Evolutionary conservation across 1,284 basidiomycete species (phyloP).

Genomic region (Amylostereum areolatum): DNA sequence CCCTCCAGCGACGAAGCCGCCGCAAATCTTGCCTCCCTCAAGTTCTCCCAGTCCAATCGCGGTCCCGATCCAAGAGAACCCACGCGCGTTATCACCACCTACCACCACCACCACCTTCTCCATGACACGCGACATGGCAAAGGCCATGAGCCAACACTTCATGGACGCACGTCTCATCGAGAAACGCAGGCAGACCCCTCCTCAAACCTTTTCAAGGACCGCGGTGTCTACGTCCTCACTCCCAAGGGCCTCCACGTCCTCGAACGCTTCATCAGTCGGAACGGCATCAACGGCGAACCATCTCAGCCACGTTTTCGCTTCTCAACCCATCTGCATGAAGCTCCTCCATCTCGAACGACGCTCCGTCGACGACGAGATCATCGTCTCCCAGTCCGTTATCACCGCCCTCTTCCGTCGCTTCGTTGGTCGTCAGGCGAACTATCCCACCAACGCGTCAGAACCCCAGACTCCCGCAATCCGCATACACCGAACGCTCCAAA

Average conservation of each 20-base stretch:
- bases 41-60: slow-evolving; percentile 98
- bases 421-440: slow-evolving; percentile 82
- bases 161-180: slow-evolving; percentile 98
- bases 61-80: slow-evolving; percentile 97
- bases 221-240: slow-evolving; percentile 93
- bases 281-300: slow-evolving; percentile 96
- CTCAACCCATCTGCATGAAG: slow-evolving; percentile 97
- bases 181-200: slow-evolving; percentile 88
- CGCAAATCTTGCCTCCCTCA: slow-evolving; percentile 89
- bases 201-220: slow-evolving; percentile 92
- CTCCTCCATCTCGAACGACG: slow-evolving; percentile 94
- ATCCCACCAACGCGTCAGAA: slow-evolving; percentile 47
- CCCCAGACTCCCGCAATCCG: slow-evolving; percentile 48
- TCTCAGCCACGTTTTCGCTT: slow-evolving; percentile 83
- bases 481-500: slow-evolving; percentile 76
- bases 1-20: slow-evolving; percentile 87
- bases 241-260: slow-evolving; percentile 98
- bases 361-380: slow-evolving; percentile 93
- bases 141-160: slow-evolving; percentile 98
- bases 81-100: slow-evolving; percentile 93
- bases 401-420: slow-evolving; percentile 95
- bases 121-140: slow-evolving; percentile 99
- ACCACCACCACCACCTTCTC: slow-evolving; percentile 99
- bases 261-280: slow-evolving; percentile 98
- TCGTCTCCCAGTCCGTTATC: slow-evolving; percentile 90